phyloP scores from a whole-genome alignment of 2,329 filamentous ascomycete species.

The Colletotrichum filicis region DNA sequence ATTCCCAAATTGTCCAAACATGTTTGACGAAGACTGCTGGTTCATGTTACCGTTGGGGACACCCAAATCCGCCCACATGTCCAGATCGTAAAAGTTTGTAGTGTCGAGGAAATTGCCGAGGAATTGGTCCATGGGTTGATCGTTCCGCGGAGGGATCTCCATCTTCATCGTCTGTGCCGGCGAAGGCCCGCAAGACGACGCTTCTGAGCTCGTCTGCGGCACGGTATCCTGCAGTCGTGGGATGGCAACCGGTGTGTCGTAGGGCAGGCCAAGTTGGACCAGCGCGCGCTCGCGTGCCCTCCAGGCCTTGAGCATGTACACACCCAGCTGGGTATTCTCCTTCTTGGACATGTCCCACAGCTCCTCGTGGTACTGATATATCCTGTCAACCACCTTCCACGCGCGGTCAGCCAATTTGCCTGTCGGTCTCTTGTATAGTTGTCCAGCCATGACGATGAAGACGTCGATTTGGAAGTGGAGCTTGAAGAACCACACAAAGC shows the following conservation, averaged over 20 bases:
- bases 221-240: constrained; percentile 55
- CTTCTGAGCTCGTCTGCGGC: constrained; percentile 50
- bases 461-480: constrained; percentile 67
- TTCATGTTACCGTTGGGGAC: constrained; percentile 26
- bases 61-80: constrained; percentile 51
- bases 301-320: constrained; percentile 64
- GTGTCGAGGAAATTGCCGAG: constrained; percentile 57
- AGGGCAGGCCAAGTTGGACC: constrained; percentile 46
- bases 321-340: constrained; percentile 55
- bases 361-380: constrained; percentile 62
- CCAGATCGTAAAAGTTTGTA: constrained; percentile 54
- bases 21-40: constrained; percentile 27
- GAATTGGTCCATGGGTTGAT: constrained; percentile 53
- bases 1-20: constrained; percentile 35
- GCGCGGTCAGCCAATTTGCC: constrained; percentile 64
- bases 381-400: constrained; percentile 59
- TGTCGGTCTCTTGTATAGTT: constrained; percentile 58
- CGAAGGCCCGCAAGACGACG: constrained; percentile 41
- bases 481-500: constrained; percentile 67
- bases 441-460: constrained; percentile 65
- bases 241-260: constrained; percentile 59
- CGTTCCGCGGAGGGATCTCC: constrained; percentile 35
- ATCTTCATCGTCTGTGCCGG: constrained; percentile 41
- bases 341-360: constrained; percentile 61
- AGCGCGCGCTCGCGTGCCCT: constrained; percentile 58